Evolutionary conservation across 2,329 filamentous ascomycete genomes (phyloP).

Genomic region (Pseudogymnoascus sp.): DNA sequence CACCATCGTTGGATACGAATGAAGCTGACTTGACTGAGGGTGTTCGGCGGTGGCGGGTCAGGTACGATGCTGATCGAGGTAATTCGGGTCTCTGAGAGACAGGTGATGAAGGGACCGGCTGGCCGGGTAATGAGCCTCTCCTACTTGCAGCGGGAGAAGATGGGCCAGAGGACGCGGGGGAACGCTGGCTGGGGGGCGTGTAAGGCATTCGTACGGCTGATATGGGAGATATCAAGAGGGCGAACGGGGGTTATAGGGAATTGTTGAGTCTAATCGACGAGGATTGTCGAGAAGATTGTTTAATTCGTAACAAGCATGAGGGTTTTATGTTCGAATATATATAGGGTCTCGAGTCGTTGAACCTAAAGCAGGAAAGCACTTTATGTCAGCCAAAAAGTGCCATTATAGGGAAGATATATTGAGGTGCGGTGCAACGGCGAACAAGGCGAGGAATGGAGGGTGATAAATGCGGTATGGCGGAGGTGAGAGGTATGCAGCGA

Average conservation of each 20-base stretch:
- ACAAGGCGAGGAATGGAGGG: background rate
- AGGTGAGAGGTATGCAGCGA: conserved; percentile 9
- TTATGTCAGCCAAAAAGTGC: conserved; percentile 4
- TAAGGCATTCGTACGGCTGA: conserved; percentile 64
- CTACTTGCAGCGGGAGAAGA: conserved; percentile 50
- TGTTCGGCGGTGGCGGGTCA: conserved; percentile 55
- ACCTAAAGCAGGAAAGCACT: conserved; percentile 13
- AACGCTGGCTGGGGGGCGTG: conserved; percentile 66
- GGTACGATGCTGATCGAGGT: conserved; percentile 58
- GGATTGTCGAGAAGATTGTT: conserved; percentile 17
- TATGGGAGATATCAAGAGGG: conserved; percentile 9
- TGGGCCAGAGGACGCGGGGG: conserved; percentile 51
- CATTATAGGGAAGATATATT: conserved; percentile 1
- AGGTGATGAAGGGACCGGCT: conserved; percentile 32
- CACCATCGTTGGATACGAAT: conserved; percentile 20
- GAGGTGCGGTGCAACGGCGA: background rate
- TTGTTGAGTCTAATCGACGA: conserved; percentile 17
- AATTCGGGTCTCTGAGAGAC: conserved; percentile 40
- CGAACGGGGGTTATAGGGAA: conserved; percentile 13
- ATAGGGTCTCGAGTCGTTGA: conserved; percentile 19
- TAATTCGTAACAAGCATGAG: conserved; percentile 20
- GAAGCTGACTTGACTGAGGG: conserved; percentile 35
- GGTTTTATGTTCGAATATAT: conserved; percentile 14
- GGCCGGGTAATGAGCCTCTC: conserved; percentile 44
- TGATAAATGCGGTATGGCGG: background rate